Evolutionary conservation across 208 protist species (phyloP).

Genomic region (Phytomonas francai): DNA sequence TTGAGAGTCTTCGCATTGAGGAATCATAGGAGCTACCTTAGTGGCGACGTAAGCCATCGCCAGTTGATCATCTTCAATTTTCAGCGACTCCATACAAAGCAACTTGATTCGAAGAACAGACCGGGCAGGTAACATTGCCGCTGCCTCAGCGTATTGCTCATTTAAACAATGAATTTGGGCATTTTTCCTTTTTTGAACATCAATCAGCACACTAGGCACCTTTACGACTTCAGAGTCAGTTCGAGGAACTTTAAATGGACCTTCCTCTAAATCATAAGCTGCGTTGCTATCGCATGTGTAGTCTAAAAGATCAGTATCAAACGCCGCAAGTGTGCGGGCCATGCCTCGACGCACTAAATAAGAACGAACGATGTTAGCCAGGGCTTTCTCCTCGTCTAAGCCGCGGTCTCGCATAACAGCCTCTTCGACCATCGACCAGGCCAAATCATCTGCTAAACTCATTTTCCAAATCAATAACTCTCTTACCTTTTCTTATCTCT

Average conservation of each 20-base stretch:
- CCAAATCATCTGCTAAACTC: constrained; percentile 13
- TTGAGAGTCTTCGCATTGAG: constrained; percentile 21
- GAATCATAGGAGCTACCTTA: constrained; percentile 39
- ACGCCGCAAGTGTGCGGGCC: constrained; percentile 38
- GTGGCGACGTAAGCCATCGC: constrained; percentile 32
- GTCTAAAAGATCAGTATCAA: constrained; percentile 27
- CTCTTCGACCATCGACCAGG: constrained; percentile 60
- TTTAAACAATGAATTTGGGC: constrained; percentile 54
- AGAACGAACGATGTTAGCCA: constrained; percentile 51
- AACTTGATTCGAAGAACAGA: constrained; percentile 47
- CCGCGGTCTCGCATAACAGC: constrained; percentile 52
- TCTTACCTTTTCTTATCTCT: background rate
- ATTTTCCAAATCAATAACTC: background rate
- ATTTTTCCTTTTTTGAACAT: constrained; percentile 20
- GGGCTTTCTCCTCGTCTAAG: constrained; percentile 48
- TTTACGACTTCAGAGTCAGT: constrained; percentile 2
- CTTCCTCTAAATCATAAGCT: background rate
- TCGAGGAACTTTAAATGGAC: background rate
- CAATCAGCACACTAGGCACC: background rate
- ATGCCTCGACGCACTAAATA: constrained; percentile 58
- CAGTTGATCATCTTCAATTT: constrained; percentile 13
- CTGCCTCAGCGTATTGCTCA: constrained; percentile 32
- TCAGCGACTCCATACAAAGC: constrained; percentile 44
- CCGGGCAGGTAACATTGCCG: constrained; percentile 29
- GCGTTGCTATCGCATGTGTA: background rate